A percentile compares a stretch with the other conserved stretches of the same genome.
Conservation (phyloP, 441 rosid species). For the Manihot esculenta region DNA sequence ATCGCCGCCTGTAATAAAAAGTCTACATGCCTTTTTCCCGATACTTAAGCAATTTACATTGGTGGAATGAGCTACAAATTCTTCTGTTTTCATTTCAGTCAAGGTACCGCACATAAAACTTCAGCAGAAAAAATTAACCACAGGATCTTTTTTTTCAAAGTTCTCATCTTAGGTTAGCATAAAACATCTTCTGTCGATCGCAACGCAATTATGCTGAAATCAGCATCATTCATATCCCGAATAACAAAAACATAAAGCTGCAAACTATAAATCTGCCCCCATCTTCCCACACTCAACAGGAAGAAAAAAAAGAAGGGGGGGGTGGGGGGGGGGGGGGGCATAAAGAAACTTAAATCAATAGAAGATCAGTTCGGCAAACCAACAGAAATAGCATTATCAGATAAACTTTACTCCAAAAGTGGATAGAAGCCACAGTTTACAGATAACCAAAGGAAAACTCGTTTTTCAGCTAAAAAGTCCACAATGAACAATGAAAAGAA, state of each 20-base stretch:
- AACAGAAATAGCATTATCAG: not conserved
- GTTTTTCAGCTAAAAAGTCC: not conserved
- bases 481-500: not conserved
- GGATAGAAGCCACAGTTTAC: conserved; percentile 6
- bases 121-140: conserved; percentile 4
- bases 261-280: not conserved
- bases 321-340: no score
- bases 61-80: conserved; percentile 80
- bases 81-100: conserved; percentile 58
- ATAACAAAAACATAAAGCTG: not conserved
- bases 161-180: not conserved
- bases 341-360: not conserved
- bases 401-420: conserved; percentile 5
- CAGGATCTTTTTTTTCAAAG: conserved; percentile 1
- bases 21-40: conserved; percentile 75
- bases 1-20: conserved; percentile 81
- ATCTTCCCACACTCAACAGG: no score
- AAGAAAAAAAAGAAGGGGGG: no score
- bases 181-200: not conserved
- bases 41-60: conserved; percentile 76
- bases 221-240: not conserved
- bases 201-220: not conserved
- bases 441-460: not conserved
- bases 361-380: not conserved
- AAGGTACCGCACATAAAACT: conserved; percentile 30